Evolutionary conservation across 129 eudicot genomes (phyloP).

Genomic region (Erigeron canadensis): DNA sequence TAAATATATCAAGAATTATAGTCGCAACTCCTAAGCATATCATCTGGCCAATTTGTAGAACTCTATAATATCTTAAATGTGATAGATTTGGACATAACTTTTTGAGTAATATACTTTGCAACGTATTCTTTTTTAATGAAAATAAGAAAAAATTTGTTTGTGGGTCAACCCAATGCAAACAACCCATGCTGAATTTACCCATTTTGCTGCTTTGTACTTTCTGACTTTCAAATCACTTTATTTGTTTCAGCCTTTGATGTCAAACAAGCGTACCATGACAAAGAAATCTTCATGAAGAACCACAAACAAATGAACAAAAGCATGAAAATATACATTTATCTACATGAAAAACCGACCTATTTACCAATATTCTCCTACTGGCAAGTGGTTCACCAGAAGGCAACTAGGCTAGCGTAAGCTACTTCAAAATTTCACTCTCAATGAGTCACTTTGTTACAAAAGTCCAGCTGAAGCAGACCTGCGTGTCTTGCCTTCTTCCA

Average conservation of each 20-base stretch:
- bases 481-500: slow-evolving; percentile 80
- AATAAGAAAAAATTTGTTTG: no score
- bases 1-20: no score
- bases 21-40: no score
- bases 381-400: slow-evolving; percentile 52
- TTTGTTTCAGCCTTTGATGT: slow-evolving; percentile 30
- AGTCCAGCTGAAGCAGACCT: slow-evolving; percentile 68
- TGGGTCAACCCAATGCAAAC: no score
- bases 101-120: no score
- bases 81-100: no score
- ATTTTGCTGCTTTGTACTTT: no score
- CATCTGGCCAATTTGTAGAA: no score
- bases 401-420: slow-evolving; percentile 90
- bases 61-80: no score
- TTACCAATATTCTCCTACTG: slow-evolving; percentile 65
- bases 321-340: slow-evolving; percentile 66
- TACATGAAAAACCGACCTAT: slow-evolving; percentile 56
- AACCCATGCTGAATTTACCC: no score
- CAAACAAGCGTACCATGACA: slow-evolving; percentile 58
- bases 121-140: no score
- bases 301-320: slow-evolving; percentile 69
- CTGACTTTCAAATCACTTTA: not conserved
- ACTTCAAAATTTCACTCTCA: slow-evolving; percentile 66
- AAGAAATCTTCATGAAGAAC: slow-evolving; percentile 43
- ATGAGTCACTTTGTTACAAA: slow-evolving; percentile 69